Evolutionary conservation across 2,329 filamentous ascomycete genomes (phyloP), one percentile per base, ranked within the genome.

Genomic region (Fusarium foetens): DNA sequence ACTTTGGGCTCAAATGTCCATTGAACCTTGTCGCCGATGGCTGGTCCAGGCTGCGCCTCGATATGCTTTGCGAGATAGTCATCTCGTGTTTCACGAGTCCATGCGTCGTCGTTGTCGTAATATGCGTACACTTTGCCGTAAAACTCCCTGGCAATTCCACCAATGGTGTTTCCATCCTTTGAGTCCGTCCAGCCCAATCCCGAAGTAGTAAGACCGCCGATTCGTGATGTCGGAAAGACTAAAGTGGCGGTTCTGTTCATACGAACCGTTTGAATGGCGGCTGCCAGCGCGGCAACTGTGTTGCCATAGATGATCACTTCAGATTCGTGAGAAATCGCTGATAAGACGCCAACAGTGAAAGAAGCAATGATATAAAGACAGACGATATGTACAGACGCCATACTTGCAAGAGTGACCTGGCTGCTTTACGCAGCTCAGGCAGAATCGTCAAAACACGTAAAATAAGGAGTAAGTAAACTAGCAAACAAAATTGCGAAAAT

Each of bases 1-100:
- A 70, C 72, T 23, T 72, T 74, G 1, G 72, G 71, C 21, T 74
- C 72, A 25, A 74, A 74, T 0, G 72, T 74, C 72, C 71, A 74
- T 9, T 74, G 72, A 14, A 74, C 48, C 38, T 74, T 66, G 21
- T 62, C 64, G 6, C 35, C 71, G 2, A 74, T 70, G 12, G 72
- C 72, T 0, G 62, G 61, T 6, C 72, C 72, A 9, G 72, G 72
- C 31, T 74, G 72, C 2, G 72, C 68, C 31, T 29, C 14, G 6
- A 74, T 70, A 5, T 49, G 59, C 25, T 63, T 72, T 11, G 53
- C 36, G 8, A 72, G 17, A 11, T 74, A 74, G 8, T 74, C 51
- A 33, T 70, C 31, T 62, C 65, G 19, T 19, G 58, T 51, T 29
- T 63, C 71, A 14, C 46, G n/a, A 10, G 43, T 51, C 48, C 49